Percentiles rank a stretch among this genome's conserved stretches.
Conservation (phyloP, 805 yeast species). For the Kuraishia capsulata region DNA sequence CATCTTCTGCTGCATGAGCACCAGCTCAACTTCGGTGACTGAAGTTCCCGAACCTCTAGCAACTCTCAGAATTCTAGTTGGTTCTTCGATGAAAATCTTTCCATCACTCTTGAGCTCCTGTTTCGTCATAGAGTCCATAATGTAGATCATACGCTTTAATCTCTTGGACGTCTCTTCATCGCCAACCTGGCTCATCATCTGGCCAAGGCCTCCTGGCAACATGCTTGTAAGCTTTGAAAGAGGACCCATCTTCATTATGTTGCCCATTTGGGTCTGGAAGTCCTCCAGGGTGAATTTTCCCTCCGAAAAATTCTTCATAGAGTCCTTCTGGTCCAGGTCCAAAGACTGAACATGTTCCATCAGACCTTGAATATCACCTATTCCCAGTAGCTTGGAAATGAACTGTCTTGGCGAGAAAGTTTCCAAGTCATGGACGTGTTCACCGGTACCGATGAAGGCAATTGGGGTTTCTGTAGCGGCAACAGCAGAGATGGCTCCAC, state of each 20-base stretch:
- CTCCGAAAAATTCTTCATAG: constrained; percentile 86
- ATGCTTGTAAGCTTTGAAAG: constrained; percentile 86
- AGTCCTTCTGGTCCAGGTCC: constrained; percentile 81
- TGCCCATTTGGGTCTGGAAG: constrained; percentile 90
- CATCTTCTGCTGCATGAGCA: constrained; percentile 82
- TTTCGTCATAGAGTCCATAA: constrained; percentile 94
- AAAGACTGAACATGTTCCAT: constrained; percentile 89
- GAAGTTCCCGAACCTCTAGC: constrained; percentile 94
- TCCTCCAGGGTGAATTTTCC: constrained; percentile 91
- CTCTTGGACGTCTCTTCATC: constrained; percentile 86
- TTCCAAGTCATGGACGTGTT: constrained; percentile 89
- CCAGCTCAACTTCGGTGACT: constrained; percentile 88
- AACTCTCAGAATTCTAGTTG: constrained; percentile 78
- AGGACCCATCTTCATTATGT: constrained; percentile 95
- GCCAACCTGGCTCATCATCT: constrained; percentile 76
- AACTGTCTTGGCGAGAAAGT: constrained; percentile 84
- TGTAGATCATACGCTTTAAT: constrained; percentile 80
- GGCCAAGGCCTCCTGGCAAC: constrained; percentile 88
- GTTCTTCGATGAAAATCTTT: constrained; percentile 65
- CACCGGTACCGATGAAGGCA: constrained; percentile 96
- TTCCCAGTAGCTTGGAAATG: constrained; percentile 85
- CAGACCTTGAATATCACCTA: constrained; percentile 90
- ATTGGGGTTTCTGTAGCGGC: constrained; percentile 96
- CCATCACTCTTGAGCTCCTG: constrained; percentile 90
- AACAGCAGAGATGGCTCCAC: constrained; percentile 98